Percentiles rank a stretch among this genome's conserved stretches.
Evolutionary conservation across 116 monocot species (phyloP).

Genomic region (Papilionanthe hybrid): DNA sequence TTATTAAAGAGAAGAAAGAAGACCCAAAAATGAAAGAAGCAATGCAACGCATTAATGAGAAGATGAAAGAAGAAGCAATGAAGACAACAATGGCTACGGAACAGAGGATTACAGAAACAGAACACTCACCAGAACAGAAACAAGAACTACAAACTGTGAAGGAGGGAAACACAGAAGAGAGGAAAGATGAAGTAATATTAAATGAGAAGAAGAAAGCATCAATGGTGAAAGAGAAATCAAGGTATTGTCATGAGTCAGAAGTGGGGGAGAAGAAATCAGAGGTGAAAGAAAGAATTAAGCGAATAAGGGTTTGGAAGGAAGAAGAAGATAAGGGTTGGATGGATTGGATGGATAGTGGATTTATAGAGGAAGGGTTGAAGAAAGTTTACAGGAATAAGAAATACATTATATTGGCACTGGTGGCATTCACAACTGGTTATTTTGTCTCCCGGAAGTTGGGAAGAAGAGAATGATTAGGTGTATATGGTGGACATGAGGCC

Average conservation of each 20-base stretch:
- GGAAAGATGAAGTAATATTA: neutral
- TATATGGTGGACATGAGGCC: neutral
- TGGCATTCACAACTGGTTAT: slow-evolving; percentile 43
- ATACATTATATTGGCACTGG: slow-evolving; percentile 34
- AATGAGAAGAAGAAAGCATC: neutral
- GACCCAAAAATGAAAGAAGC: neutral
- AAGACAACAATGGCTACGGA: neutral
- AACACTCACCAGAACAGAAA: neutral
- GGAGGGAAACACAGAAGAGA: neutral
- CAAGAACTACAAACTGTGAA: neutral
- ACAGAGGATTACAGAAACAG: neutral
- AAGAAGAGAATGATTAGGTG: slow-evolving; percentile 13
- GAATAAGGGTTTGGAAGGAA: neutral
- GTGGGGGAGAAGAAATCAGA: neutral
- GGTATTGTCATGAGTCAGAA: neutral
- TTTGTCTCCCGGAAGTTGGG: slow-evolving; percentile 26
- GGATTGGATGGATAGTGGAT: slow-evolving; percentile 1
- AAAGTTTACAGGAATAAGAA: slow-evolving; percentile 41
- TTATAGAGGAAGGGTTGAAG: slow-evolving; percentile 22
- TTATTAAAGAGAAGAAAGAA: neutral
- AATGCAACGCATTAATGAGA: neutral
- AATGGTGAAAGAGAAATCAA: neutral
- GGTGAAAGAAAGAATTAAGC: slow-evolving; percentile 6
- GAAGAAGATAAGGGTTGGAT: neutral
- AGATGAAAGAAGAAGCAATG: neutral